These are phyloP conservation scores for Termitomyces sp. DNA, from an alignment of 768 basidiomycete species.

Conservation along the genomic window DNA sequence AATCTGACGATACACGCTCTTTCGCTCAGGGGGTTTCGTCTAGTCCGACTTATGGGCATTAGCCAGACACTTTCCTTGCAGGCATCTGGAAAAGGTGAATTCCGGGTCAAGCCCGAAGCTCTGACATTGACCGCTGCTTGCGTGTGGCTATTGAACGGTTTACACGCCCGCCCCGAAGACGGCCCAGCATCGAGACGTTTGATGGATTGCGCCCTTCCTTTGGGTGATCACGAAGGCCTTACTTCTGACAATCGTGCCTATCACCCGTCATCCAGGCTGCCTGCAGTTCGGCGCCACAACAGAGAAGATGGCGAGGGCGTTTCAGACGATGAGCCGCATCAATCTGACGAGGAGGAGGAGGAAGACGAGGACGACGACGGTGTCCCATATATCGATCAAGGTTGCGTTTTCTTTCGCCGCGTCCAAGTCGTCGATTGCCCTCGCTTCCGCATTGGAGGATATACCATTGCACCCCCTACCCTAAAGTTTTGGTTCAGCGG, in stretches of 20 bases:
- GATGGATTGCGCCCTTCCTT: constrained; percentile 15
- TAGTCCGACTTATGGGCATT: constrained; percentile 6
- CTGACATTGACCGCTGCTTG: constrained; percentile 15
- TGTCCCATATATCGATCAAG: constrained; percentile 6
- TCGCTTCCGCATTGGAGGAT: neutral
- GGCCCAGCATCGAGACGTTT: constrained; percentile 14
- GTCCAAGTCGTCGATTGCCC: neutral
- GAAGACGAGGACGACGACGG: constrained; percentile 6
- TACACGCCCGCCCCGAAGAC: constrained; percentile 18
- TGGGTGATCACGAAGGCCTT: neutral
- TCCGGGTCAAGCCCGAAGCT: constrained; percentile 1
- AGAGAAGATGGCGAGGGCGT: neutral
- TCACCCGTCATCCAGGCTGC: neutral
- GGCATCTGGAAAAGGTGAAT: neutral
- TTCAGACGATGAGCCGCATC: neutral
- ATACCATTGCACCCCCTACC: neutral
- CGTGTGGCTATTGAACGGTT: constrained; percentile 18
- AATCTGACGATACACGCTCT: no score
- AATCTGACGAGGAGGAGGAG: constrained; percentile 15
- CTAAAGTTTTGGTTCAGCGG: constrained; percentile 5
- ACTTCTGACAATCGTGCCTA: neutral
- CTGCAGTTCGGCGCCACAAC: neutral
- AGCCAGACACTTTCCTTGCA: constrained; percentile 8
- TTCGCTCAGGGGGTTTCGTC: constrained; percentile 12
- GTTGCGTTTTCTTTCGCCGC: constrained; percentile 15